These are phyloP conservation scores for Blepharisma stoltei DNA, from an alignment of 73 alveolate genomes.

Conservation along the genomic window DNA sequence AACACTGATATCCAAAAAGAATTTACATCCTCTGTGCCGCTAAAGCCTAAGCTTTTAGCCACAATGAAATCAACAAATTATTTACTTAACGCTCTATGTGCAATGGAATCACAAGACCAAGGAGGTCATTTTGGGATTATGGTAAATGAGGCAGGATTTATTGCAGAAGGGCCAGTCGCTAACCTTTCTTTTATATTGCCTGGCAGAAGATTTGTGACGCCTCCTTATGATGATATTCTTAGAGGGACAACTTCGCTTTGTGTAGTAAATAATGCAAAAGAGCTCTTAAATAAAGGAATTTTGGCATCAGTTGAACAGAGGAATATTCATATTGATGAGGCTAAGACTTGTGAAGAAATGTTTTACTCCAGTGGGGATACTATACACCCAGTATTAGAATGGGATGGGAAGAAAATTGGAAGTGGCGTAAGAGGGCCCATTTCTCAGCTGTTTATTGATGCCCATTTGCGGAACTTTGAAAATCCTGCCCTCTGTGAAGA, in stretches of 20 bases:
- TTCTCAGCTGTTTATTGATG: neutral
- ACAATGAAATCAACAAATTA: constrained; percentile 24
- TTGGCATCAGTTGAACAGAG: neutral
- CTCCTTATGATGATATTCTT: constrained; percentile 25
- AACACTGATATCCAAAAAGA: neutral
- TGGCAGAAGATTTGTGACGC: neutral
- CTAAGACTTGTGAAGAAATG: constrained; percentile 16
- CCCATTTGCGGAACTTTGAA: neutral
- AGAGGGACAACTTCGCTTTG: neutral
- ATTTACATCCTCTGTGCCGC: neutral
- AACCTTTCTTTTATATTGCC: constrained; percentile 6
- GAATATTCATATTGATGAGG: constrained; percentile 24
- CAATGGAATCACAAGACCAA: constrained; percentile 19
- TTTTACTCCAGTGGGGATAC: neutral
- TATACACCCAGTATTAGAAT: neutral
- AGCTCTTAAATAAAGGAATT: neutral
- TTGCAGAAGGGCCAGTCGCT: constrained; percentile 13
- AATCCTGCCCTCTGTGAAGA: neutral
- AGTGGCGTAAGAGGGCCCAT: constrained; percentile 3
- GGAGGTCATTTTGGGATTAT: constrained; percentile 20
- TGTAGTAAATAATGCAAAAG: neutral
- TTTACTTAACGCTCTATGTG: constrained; percentile 16
- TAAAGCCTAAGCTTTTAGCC: constrained; percentile 19
- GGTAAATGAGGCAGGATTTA: neutral
- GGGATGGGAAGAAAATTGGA: constrained; percentile 18